Evolutionary conservation across 768 basidiomycete genomes (phyloP).

Genomic region (Kwoniella dendrophila): DNA sequence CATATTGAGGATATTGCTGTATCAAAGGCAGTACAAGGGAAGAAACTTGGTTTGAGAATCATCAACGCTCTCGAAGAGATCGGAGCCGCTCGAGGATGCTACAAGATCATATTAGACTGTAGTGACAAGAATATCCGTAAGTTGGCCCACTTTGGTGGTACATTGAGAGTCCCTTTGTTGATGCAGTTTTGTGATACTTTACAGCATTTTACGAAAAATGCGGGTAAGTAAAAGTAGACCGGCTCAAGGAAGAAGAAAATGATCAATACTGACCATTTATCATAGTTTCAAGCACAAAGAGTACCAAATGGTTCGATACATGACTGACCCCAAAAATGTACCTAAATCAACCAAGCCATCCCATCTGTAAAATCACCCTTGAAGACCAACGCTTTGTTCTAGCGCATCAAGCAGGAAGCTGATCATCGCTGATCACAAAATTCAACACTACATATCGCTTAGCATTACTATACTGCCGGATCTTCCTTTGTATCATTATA

Average conservation of each 20-base stretch:
- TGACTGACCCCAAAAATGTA: constrained; percentile 28
- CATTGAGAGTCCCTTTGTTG: no score
- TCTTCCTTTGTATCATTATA: neutral
- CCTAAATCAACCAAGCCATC: constrained; percentile 19
- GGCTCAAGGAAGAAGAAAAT: neutral
- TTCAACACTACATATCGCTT: no score
- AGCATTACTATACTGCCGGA: neutral
- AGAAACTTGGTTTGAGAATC: constrained; percentile 82
- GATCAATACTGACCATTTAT: neutral
- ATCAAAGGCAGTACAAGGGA: constrained; percentile 81
- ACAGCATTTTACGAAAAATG: constrained; percentile 97
- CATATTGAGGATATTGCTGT: constrained; percentile 99
- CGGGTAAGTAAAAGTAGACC: constrained; percentile 32
- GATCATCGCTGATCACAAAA: neutral
- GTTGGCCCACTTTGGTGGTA: no score
- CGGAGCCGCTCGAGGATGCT: constrained; percentile 74
- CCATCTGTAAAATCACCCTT: neutral
- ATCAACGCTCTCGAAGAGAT: constrained; percentile 83
- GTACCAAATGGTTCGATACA: constrained; percentile 75
- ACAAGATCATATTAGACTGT: constrained; percentile 98
- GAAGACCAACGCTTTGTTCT: no score
- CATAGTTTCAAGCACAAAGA: constrained; percentile 71
- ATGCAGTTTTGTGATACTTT: neutral
- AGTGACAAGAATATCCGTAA: constrained; percentile 84
- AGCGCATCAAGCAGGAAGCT: no score